A percentile compares a stretch with the other conserved stretches of the same genome.
Conservation (phyloP, 257 asterid genomes). For the Voacanga thouarsii region DNA sequence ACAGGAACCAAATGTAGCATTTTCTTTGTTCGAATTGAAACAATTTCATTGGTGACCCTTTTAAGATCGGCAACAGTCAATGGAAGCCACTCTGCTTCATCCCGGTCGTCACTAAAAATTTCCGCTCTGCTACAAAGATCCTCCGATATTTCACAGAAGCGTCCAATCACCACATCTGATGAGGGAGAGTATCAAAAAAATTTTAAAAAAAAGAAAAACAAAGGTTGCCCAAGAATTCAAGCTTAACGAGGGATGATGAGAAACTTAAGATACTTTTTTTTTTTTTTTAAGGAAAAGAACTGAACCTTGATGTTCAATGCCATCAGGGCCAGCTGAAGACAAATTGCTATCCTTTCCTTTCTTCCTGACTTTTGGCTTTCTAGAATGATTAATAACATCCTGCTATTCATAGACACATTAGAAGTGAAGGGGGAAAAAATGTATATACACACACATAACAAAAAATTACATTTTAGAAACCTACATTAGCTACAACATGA, state of each 20-base stretch:
- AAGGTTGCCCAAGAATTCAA: slow-evolving; percentile 3
- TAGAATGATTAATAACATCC: slow-evolving; percentile 65
- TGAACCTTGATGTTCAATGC: slow-evolving; percentile 71
- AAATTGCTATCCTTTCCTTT: slow-evolving; percentile 51
- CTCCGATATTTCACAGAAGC: slow-evolving; percentile 73
- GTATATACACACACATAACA: not conserved
- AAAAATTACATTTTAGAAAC: slow-evolving; percentile 15
- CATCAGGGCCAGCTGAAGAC: slow-evolving; percentile 49
- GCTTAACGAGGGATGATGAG: not conserved
- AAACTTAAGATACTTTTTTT: not conserved
- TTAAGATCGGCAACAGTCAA: slow-evolving; percentile 70
- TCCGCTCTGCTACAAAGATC: slow-evolving; percentile 76
- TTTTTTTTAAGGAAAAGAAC: slow-evolving; percentile 15
- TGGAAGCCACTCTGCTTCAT: slow-evolving; percentile 78
- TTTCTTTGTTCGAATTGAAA: slow-evolving; percentile 68
- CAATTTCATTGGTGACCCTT: slow-evolving; percentile 66
- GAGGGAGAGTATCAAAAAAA: slow-evolving; percentile 26
- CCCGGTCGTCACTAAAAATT: slow-evolving; percentile 67
- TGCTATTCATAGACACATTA: slow-evolving; percentile 33
- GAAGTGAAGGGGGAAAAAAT: slow-evolving; percentile 13
- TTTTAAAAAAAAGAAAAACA: slow-evolving; percentile 1
- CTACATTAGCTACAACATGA: slow-evolving; percentile 41
- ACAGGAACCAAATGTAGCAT: slow-evolving; percentile 66
- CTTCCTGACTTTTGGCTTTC: slow-evolving; percentile 72
- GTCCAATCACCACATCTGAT: slow-evolving; percentile 61